Base-by-base conservation (phyloP, 139 green algal species). In the Picochlorum sp. region DNA sequence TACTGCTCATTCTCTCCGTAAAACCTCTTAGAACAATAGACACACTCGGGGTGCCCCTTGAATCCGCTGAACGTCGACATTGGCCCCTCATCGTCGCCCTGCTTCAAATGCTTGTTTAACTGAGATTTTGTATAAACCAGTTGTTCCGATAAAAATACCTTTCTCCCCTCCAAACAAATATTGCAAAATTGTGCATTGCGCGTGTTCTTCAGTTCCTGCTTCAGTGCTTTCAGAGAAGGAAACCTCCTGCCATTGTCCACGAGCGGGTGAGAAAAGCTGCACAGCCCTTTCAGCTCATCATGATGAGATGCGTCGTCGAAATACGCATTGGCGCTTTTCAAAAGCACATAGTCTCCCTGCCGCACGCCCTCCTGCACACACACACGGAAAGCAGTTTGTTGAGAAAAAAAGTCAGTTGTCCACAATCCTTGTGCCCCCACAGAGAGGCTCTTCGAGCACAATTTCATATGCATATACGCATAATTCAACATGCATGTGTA, bases 101-200 rank as follows among this genome's bases (percentile, higher is more conserved):
- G 70, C 44, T 67, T 72, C 68, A 81, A 67, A 81, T 98, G 92
- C 28, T 66, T 57, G 18, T 93, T 73, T 57, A 98, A 73, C 41
- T 90, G 74, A 6, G 63, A 30, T 67, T 80, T 79, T 38, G 58
- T 90, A 81, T 98, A 98, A 41, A 92, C 38, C 23, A 89, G 47
- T 82, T 97, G 91, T 78, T 98, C 91, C 32, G 74, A 72, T 14
- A 95, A 54, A 57, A 98, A 97, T 32, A 95, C 83, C 86, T 95
- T 73, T 45, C 67, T 57, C 14, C 82, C 71, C 55, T 85, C 86
- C 24, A 97, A 60, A 75, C 92, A 98, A 28, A 98, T 77, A 60
- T 90, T 78, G 66, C 92, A 98, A 63, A 98, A 92, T 44, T 81
- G 70, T 37, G 86, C 74, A 49, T 85, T 80, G 63, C 81, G 68